Conservation (phyloP, 176 grass and related monocot genomes). For the Phragmites australis region DNA sequence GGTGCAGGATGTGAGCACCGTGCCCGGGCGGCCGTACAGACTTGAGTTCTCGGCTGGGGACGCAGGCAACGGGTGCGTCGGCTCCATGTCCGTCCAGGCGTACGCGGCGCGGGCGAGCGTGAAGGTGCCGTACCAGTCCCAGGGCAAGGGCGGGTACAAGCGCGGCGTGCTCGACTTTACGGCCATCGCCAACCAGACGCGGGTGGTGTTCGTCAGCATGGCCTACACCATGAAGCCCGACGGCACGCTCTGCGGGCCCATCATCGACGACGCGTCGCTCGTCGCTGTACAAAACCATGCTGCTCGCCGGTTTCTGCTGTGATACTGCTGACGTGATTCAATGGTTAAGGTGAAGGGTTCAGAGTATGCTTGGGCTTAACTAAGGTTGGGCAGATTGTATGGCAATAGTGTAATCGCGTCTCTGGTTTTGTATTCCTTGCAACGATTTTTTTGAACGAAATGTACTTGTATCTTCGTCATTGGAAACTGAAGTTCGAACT, state of each 20-base stretch:
- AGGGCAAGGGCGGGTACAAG: conserved; percentile 40
- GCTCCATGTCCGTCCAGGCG: conserved; percentile 42
- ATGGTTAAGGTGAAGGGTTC: no score
- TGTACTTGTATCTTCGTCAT: no score
- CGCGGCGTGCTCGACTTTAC: conserved; percentile 41
- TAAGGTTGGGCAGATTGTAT: no score
- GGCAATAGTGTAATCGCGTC: no score
- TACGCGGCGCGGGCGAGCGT: conserved; percentile 38
- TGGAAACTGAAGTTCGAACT: no score
- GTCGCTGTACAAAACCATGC: no score
- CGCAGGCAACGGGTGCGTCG: conserved; percentile 42
- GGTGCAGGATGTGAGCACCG: conserved; percentile 50
- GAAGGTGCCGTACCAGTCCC: conserved; percentile 40
- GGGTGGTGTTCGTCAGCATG: conserved; percentile 54
- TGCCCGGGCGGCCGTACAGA: conserved; percentile 36
- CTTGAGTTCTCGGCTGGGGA: conserved; percentile 58
- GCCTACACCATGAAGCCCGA: conserved; percentile 47
- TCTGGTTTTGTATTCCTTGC: no score
- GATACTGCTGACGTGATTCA: no score
- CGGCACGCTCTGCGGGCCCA: conserved; percentile 57
- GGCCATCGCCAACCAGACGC: conserved; percentile 34
- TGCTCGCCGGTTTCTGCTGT: no score
- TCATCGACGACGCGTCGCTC: conserved; percentile 48
- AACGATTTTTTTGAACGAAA: no score
- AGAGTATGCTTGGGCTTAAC: no score